These are phyloP conservation scores for Globisporangium cystogenes DNA, from an alignment of 352 stramenopile genomes.

Conservation along the genomic window DNA sequence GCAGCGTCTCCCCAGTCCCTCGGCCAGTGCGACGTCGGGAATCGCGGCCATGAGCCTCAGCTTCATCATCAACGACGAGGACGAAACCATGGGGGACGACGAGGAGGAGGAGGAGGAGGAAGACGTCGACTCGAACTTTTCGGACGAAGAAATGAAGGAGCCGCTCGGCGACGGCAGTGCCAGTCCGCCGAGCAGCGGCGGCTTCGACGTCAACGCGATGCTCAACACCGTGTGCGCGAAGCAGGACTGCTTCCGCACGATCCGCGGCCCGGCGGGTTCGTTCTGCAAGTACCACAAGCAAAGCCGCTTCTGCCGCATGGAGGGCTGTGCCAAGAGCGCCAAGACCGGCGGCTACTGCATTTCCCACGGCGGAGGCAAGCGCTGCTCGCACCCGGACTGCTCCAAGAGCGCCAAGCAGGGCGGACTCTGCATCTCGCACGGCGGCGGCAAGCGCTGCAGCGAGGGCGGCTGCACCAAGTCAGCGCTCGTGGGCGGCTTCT, in stretches of 20 bases:
- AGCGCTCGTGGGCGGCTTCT: conserved; percentile 76
- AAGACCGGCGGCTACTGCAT: conserved; percentile 80
- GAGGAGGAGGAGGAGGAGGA: conserved; percentile 18
- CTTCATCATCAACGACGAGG: conserved; percentile 73
- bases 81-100: conserved; percentile 21
- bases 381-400: conserved; percentile 64
- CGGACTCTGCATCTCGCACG: conserved; percentile 77
- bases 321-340: conserved; percentile 64
- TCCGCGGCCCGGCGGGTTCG: conserved; percentile 50
- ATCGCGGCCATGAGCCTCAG: conserved; percentile 80
- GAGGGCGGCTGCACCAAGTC: conserved; percentile 74
- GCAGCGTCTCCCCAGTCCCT: conserved; percentile 7
- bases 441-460: conserved; percentile 75
- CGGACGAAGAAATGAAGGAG: conserved; percentile 40
- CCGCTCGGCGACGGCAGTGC: conserved; percentile 17
- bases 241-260: conserved; percentile 71
- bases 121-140: conserved; percentile 20
- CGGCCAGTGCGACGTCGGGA: conserved; percentile 30
- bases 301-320: conserved; percentile 69
- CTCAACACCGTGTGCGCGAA: conserved; percentile 81
- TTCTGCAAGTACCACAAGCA: conserved; percentile 87
- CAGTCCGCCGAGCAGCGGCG: conserved; percentile 18
- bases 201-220: conserved; percentile 51
- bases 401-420: conserved; percentile 83
- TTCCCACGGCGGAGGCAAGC: conserved; percentile 66